phyloP scores from a whole-genome alignment of 495 filamentous ascomycete species.

The Pseudoneurospora amorphoporcata region DNA sequence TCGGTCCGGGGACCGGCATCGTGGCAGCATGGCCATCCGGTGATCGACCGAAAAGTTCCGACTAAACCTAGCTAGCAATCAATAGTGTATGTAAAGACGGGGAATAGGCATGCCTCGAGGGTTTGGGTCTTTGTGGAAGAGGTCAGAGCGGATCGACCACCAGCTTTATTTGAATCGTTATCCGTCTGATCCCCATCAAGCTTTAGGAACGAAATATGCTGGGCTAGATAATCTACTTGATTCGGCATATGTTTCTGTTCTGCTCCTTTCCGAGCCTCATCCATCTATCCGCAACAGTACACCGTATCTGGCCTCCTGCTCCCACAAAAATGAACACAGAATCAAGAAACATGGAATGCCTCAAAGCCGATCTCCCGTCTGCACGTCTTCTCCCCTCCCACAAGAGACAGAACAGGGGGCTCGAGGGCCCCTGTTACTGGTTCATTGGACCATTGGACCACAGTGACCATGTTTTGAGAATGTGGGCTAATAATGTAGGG shows the following conservation, averaged over 20 bases:
- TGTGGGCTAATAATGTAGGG: neutral
- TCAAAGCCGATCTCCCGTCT: neutral
- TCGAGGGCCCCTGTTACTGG: neutral
- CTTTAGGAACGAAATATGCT: too few species aligned
- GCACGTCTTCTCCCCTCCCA: neutral
- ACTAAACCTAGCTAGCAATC: neutral
- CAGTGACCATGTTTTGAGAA: constrained; percentile 3
- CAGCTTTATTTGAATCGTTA: neutral
- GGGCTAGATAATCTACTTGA: neutral
- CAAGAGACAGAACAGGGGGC: neutral
- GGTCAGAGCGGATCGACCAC: neutral
- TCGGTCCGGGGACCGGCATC: neutral
- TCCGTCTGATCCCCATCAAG: too few species aligned
- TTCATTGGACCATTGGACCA: neutral
- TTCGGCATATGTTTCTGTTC: neutral
- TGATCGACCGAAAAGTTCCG: neutral
- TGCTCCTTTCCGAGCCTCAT: neutral
- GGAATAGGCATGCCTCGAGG: neutral
- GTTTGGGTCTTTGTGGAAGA: neutral
- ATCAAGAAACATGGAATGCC: neutral
- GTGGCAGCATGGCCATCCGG: neutral
- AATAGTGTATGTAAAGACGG: neutral
- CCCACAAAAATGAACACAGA: neutral
- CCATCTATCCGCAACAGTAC: neutral
- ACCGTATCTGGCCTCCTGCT: neutral